Percentiles rank a stretch among this genome's conserved stretches.
phyloP scores from a whole-genome alignment of 805 yeast species.

The Cyberlindnera nakhonratchasimensis region DNA sequence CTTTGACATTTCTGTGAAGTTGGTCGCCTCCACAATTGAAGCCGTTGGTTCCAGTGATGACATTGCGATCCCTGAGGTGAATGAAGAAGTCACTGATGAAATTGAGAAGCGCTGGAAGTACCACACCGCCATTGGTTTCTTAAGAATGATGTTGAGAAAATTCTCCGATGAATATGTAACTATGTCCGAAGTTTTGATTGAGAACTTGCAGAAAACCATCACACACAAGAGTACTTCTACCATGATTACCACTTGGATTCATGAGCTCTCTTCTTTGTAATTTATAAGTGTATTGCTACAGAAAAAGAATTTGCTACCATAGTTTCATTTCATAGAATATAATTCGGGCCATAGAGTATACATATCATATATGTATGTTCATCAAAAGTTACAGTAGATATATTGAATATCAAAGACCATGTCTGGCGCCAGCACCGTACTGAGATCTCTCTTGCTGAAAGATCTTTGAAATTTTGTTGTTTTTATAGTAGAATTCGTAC shows the following conservation, averaged over 20 bases:
- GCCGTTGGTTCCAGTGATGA: conserved; percentile 23
- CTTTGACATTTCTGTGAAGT: conserved; percentile 26
- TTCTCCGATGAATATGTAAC: conserved; percentile 41
- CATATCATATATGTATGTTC: no score
- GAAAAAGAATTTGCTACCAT: no score
- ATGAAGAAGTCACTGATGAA: conserved; percentile 29
- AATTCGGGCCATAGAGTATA: no score
- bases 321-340: background rate
- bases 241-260: conserved; percentile 32
- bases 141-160: conserved; percentile 39
- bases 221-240: conserved; percentile 32
- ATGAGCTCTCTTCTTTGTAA: conserved; percentile 27
- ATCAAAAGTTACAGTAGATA: background rate
- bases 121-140: conserved; percentile 33
- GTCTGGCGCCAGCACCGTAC: conserved; percentile 14
- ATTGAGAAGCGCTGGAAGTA: conserved; percentile 42
- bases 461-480: conserved; percentile 27
- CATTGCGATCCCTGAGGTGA: conserved; percentile 26
- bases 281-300: background rate
- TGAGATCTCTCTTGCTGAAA: conserved; percentile 20
- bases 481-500: conserved; percentile 25
- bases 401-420: conserved; percentile 9
- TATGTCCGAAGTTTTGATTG: conserved; percentile 31
- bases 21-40: conserved; percentile 22
- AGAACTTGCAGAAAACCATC: conserved; percentile 32